Conservation (phyloP, 2,329 filamentous ascomycete genomes). For the Fusarium burgessii region DNA sequence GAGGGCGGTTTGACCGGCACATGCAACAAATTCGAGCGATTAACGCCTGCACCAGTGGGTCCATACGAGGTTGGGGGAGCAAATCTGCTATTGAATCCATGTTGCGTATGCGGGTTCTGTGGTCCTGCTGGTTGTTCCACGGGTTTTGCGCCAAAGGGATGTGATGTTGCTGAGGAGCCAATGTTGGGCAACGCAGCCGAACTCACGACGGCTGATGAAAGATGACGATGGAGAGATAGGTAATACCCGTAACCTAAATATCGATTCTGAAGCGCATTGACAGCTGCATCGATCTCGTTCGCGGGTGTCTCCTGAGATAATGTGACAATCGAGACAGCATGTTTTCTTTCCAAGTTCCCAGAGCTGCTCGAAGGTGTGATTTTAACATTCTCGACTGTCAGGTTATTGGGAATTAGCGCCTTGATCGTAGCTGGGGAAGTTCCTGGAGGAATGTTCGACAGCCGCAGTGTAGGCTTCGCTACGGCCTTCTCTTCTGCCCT, state of each 20-base stretch:
- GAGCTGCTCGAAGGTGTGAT: conserved; percentile 69
- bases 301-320: conserved; percentile 83
- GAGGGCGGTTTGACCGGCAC: conserved; percentile 81
- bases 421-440: conserved; percentile 71
- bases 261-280: conserved; percentile 82
- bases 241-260: conserved; percentile 90
- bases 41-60: conserved; percentile 55
- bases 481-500: conserved; percentile 69
- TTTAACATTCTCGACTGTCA: conserved; percentile 79
- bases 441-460: conserved; percentile 70
- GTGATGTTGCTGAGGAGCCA: conserved; percentile 59
- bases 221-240: conserved; percentile 81
- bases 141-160: conserved; percentile 83
- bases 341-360: conserved; percentile 73
- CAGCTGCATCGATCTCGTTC: conserved; percentile 83
- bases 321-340: conserved; percentile 82
- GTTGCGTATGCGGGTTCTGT: conserved; percentile 55
- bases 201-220: conserved; percentile 77
- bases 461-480: conserved; percentile 71
- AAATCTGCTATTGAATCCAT: conserved; percentile 70
- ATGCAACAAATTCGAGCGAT: conserved; percentile 65
- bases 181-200: conserved; percentile 53
- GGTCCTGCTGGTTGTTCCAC: conserved; percentile 59
- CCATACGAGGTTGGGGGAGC: conserved; percentile 81
- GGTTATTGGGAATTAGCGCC: conserved; percentile 66